Percentiles rank a stretch among this genome's conserved stretches.
These are phyloP conservation scores for Linnemannia zychae DNA, from an alignment of 192 early-diverging fungal species.

Conservation along the genomic window DNA sequence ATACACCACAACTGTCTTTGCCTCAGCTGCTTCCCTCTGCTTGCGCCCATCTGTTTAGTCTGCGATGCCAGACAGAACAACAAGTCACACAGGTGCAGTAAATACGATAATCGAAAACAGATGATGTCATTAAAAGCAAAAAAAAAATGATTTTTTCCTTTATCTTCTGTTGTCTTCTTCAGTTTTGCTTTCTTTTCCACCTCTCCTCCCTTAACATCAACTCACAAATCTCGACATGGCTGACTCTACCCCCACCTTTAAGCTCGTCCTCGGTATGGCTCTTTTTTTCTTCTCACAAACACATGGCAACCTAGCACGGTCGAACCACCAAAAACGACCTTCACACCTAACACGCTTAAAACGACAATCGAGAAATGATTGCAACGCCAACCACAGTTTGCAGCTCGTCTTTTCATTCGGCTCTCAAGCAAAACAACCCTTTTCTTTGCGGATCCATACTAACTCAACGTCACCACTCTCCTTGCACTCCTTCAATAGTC, in stretches of 20 bases:
- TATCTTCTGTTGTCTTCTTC: slow-evolving; percentile 1
- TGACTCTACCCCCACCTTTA: slow-evolving; percentile 82
- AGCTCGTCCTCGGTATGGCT: slow-evolving; percentile 87
- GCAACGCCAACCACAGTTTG: neutral
- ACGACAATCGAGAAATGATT: neutral
- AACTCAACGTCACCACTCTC: slow-evolving; percentile 2
- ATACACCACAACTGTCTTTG: too few species aligned
- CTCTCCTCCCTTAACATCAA: neutral
- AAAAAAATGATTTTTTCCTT: slow-evolving; percentile 1
- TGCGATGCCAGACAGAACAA: neutral
- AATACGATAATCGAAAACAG: neutral
- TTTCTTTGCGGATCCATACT: neutral
- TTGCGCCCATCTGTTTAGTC: neutral
- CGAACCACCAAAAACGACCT: neutral
- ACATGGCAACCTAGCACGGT: neutral
- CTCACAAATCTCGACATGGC: slow-evolving; percentile 28
- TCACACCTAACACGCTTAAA: neutral
- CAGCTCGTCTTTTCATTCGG: neutral
- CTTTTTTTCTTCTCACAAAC: neutral
- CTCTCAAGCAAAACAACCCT: neutral
- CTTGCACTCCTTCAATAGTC: slow-evolving; percentile 63
- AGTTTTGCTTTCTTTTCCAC: neutral
- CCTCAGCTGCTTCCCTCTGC: neutral
- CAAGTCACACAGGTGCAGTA: neutral
- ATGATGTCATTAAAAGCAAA: neutral